These are phyloP conservation scores for Truncatella angustata DNA, from an alignment of 2,329 filamentous ascomycete species.

Conservation along the genomic window DNA sequence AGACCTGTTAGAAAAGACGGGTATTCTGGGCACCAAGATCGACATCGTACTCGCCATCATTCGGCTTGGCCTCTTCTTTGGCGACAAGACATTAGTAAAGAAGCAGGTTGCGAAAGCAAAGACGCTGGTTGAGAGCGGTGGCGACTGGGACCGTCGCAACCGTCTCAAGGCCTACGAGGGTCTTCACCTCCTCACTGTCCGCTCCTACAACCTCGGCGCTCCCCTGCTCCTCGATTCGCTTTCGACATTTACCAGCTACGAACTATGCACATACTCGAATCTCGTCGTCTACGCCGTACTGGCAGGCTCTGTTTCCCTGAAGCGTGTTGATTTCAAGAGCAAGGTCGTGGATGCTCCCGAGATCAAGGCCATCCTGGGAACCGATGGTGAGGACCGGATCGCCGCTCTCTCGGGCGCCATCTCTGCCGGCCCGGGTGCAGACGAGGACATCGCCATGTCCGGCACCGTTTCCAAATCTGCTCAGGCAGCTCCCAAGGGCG, in stretches of 20 bases:
- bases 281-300: constrained; percentile 95
- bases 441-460: constrained; percentile 69
- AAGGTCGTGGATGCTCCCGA: constrained; percentile 98
- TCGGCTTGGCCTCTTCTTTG: constrained; percentile 92
- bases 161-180: constrained; percentile 98
- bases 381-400: constrained; percentile 80
- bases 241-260: constrained; percentile 97
- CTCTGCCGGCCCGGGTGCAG: constrained; percentile 77
- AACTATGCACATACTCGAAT: constrained; percentile 93
- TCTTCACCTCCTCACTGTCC: constrained; percentile 86
- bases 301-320: constrained; percentile 88
- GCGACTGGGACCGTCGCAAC: constrained; percentile 98
- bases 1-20: constrained; percentile 93
- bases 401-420: constrained; percentile 76
- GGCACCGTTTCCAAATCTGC: constrained; percentile 48
- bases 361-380: constrained; percentile 92
- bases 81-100: constrained; percentile 87
- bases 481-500: constrained; percentile 45
- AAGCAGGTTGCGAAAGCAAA: constrained; percentile 90
- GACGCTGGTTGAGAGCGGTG: constrained; percentile 86
- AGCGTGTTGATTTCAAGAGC: constrained; percentile 97
- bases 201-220: constrained; percentile 85
- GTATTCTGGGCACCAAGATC: constrained; percentile 94
- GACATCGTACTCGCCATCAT: constrained; percentile 96
- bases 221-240: constrained; percentile 94